phyloP scores from a whole-genome alignment of 257 asterid genomes.

The Solanum appendiculatum region DNA sequence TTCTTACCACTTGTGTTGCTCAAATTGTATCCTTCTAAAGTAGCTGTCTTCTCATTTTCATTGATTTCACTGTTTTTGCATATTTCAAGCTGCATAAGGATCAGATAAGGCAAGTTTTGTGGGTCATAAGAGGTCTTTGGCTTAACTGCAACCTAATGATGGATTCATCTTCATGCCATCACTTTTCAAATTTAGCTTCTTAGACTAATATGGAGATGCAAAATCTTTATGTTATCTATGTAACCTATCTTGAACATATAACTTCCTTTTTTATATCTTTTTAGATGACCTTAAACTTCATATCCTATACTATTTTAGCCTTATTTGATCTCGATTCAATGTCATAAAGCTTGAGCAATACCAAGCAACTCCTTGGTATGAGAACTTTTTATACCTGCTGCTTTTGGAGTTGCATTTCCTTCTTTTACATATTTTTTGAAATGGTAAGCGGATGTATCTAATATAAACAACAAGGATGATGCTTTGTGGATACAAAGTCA shows the following conservation, averaged over 20 bases:
- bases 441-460: neutral
- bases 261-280: neutral
- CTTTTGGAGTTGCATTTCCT: neutral
- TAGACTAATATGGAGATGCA: neutral
- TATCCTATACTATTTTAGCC: neutral
- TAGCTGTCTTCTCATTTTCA: conserved; percentile 2
- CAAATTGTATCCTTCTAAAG: conserved; percentile 76
- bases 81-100: neutral
- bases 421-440: neutral
- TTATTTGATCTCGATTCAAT: neutral
- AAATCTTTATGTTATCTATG: neutral
- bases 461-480: neutral
- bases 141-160: neutral
- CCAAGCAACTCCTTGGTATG: neutral
- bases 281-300: neutral
- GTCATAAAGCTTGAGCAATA: neutral
- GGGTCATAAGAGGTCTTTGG: neutral
- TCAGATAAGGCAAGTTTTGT: neutral
- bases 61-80: neutral
- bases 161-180: neutral
- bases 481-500: neutral
- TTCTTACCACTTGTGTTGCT: conserved; percentile 77
- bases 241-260: neutral
- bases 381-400: neutral
- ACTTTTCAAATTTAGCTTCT: neutral